Base-by-base conservation (phyloP, 2,329 filamentous ascomycete species). In the Penicillium oxalicum region DNA sequence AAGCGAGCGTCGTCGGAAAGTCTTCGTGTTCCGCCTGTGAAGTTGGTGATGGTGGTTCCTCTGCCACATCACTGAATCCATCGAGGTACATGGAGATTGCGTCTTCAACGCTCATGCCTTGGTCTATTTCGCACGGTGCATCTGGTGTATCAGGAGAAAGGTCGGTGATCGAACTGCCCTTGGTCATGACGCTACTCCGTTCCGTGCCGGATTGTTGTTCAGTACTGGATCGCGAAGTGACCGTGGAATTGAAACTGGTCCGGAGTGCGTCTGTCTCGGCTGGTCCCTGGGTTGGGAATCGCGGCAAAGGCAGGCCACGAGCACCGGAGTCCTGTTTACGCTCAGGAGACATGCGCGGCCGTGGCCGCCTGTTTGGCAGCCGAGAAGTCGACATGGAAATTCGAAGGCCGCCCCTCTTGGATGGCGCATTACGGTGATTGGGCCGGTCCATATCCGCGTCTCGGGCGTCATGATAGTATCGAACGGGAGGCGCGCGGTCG, bases 141-240 rank as follows among this genome's bases (percentile, higher is more conserved):
- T 79, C 82, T 69, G 88, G 84, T 47, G 89, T 68, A 77, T 77
- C 68, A 4, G 69, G 70, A 9, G 69, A 72, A 33, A 70, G 53
- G 75, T 93, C 71, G 72, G 76, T 86, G 45, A 84, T 77, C 1
- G 87, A 90, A 72, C 87, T 94, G 51, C 82, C 81, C 58, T 87
- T 89, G 3, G 89, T 93, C 55, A 85, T 67, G 43, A 93, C 77
- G 62, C 90, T 95, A 66, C 88, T 94, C 52, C 88, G 79, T 63
- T 91, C 88, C 1, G 88, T 94, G n/a, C 79, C 78, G 53, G 78
- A 80, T 5, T 73, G 62, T 38, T 79, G 78, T 44, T 79, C 69
- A 36, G 76, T 69, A 60, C 80, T 83, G 12, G 81, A 84, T 47
- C 75, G 75, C 3, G 74, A 80, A 3, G 82, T 85, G 63, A 81